Percentiles rank a stretch among this genome's conserved stretches.
phyloP scores from a whole-genome alignment of 2,329 filamentous ascomycete genomes.

The Byssothecium circinans region DNA sequence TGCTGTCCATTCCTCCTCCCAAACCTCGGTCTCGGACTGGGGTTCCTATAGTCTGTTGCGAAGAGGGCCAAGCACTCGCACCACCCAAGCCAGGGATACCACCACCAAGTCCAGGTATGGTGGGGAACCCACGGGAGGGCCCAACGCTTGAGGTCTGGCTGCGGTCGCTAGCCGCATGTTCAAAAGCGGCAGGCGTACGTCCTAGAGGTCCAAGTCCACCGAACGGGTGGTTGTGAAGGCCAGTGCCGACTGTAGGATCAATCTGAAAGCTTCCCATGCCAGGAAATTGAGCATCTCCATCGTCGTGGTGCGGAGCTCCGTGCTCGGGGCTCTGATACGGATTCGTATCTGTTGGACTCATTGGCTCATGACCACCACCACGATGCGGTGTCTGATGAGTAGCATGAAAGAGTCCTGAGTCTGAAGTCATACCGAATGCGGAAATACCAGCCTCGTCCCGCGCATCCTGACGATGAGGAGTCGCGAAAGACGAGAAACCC shows the following conservation, averaged over 20 bases:
- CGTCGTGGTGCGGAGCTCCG: constrained; percentile 67
- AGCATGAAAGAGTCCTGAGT: constrained; percentile 59
- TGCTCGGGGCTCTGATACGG: constrained; percentile 90
- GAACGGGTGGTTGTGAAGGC: constrained; percentile 52
- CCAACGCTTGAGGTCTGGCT: constrained; percentile 91
- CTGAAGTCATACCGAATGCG: constrained; percentile 62
- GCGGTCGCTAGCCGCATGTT: constrained; percentile 75
- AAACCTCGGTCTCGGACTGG: constrained; percentile 64
- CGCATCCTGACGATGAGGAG: constrained; percentile 51
- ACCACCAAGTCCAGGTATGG: constrained; percentile 61
- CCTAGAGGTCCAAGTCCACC: constrained; percentile 59
- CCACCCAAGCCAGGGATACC: constrained; percentile 61
- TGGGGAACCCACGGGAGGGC: constrained; percentile 69
- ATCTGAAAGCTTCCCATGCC: constrained; percentile 58
- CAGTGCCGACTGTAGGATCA: constrained; percentile 47
- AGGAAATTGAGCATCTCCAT: constrained; percentile 56
- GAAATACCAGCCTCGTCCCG: constrained; percentile 62
- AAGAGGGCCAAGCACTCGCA: constrained; percentile 63
- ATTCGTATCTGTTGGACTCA: constrained; percentile 93
- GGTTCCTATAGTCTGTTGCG: constrained; percentile 73
- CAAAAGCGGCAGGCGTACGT: constrained; percentile 45
- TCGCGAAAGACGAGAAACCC: constrained; percentile 47
- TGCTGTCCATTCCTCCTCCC: constrained; percentile 45
- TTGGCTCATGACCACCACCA: constrained; percentile 62
- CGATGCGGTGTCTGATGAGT: constrained; percentile 58